A percentile compares a stretch with the other conserved stretches of the same genome.
Conservation (phyloP, 192 early-diverging fungal genomes). For the Chytriomyces hyalinus region DNA sequence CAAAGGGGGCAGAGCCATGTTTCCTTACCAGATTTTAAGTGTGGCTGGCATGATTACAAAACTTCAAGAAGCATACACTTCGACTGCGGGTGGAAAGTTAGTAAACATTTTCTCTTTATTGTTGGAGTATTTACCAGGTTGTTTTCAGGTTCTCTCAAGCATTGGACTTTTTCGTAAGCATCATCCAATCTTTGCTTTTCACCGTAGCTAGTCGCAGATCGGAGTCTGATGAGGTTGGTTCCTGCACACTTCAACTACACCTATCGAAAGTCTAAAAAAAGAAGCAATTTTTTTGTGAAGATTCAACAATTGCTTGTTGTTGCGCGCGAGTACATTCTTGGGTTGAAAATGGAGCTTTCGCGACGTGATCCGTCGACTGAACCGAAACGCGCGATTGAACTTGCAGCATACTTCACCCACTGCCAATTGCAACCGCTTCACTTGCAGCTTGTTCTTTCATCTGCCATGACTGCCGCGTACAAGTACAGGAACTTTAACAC, state of each 20-base stretch:
- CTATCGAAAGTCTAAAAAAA: neutral
- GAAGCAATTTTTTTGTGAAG: conserved; percentile 4
- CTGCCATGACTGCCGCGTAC: conserved; percentile 84
- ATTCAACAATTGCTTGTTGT: conserved; percentile 74
- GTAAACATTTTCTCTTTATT: neutral
- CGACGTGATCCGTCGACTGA: conserved; percentile 68
- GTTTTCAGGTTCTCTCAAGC: conserved; percentile 68
- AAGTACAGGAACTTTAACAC: conserved; percentile 84
- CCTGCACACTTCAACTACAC: neutral
- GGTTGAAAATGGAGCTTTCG: conserved; percentile 80
- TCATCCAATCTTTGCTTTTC: conserved; percentile 82
- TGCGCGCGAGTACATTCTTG: conserved; percentile 92
- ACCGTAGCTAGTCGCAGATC: conserved; percentile 66
- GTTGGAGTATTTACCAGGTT: conserved; percentile 7
- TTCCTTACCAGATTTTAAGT: conserved; percentile 68
- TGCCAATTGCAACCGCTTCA: conserved; percentile 88
- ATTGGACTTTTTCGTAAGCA: conserved; percentile 70
- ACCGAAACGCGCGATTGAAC: conserved; percentile 78
- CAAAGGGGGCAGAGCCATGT: conserved; percentile 34
- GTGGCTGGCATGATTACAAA: conserved; percentile 66
- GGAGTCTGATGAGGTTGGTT: conserved; percentile 76
- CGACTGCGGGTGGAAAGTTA: conserved; percentile 75
- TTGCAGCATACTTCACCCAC: conserved; percentile 96
- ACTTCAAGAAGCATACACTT: conserved; percentile 84
- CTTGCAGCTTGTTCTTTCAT: conserved; percentile 83